Base-by-base conservation (phyloP, 768 basidiomycete species). In the Mycena metata region DNA sequence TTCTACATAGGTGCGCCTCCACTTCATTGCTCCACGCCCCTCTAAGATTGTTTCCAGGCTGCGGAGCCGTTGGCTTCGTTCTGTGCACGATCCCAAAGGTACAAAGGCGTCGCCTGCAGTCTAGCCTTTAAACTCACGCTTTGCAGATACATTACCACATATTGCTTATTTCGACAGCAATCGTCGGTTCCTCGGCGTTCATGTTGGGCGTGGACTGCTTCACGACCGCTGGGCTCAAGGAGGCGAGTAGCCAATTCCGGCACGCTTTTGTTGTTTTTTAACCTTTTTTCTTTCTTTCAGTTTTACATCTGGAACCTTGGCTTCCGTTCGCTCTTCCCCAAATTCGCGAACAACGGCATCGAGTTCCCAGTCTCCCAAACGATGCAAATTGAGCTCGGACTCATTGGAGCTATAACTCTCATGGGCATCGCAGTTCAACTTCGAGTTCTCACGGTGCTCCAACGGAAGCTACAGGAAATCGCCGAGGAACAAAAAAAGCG, bases 281-380 rank as follows among this genome's bases (percentile, higher is more conserved):
- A 42, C 54, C 19, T 24, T 24, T 49, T 26, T 23, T 19, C 46
- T 59, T 41, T 23, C 59, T 33, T 58, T 68, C 47, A 97, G 94
- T 98, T 98, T 81, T 98, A 98, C 80, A 83, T 98, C 57, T 98
- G 93, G 90, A 99, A 98, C 77, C 83, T 99, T 58, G 97, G 97
- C 45, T 98, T 96, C 81, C 85, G 82, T 2, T 74, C 82, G 6
- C 80, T 98, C 33, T 98, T 96, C 79, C 90, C 93, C 12, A 93
- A 92, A 73, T 96, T 90, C 72, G 81, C 84, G 23, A 79, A 82
- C 59, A 86, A 89, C 73, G 83, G 86, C 67, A 93, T 93, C 65
- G 80, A 86, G 57, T 96, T 93, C 76, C 95, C 96, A 35, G 89
- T 96, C 59, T 87, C 92, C 6, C 95, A 96, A 76, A 90, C 90